Percentiles rank a stretch among this genome's conserved stretches.
Evolutionary conservation across 345 rosid species (phyloP).

Genomic region (Heritiera littoralis): DNA sequence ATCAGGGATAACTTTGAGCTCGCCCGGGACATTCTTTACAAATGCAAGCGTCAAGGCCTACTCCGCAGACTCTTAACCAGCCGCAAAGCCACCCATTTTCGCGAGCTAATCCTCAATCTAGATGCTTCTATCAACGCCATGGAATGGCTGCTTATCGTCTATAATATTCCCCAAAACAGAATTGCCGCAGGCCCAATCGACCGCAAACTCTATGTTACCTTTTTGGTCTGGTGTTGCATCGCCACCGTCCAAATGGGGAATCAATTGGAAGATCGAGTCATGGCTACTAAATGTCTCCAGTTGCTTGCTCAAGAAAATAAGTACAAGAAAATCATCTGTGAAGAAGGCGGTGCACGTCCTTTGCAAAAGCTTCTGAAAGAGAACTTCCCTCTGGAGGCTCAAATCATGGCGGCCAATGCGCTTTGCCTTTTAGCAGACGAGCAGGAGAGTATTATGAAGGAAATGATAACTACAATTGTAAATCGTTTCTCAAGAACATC

Average conservation of each 20-base stretch:
- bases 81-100: slow-evolving; percentile 58
- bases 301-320: slow-evolving; percentile 60
- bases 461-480: slow-evolving; percentile 34
- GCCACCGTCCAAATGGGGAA: slow-evolving; percentile 52
- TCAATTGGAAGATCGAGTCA: slow-evolving; percentile 45
- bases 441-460: slow-evolving; percentile 52
- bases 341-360: slow-evolving; percentile 75
- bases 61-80: slow-evolving; percentile 56
- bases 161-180: slow-evolving; percentile 36
- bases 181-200: slow-evolving; percentile 63
- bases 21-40: slow-evolving; percentile 48
- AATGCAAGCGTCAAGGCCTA: slow-evolving; percentile 59
- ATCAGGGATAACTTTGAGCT: slow-evolving; percentile 52
- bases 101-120: slow-evolving; percentile 47
- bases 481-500: slow-evolving; percentile 54
- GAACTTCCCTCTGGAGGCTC: slow-evolving; percentile 53
- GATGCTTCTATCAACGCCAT: slow-evolving; percentile 74
- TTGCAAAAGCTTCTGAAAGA: slow-evolving; percentile 65
- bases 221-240: slow-evolving; percentile 76
- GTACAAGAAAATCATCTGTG: slow-evolving; percentile 76
- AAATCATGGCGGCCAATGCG: slow-evolving; percentile 48
- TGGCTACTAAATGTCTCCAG: slow-evolving; percentile 62
- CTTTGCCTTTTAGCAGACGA: slow-evolving; percentile 50
- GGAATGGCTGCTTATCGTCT: slow-evolving; percentile 57
- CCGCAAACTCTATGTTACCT: slow-evolving; percentile 64